Conservation (phyloP, 768 basidiomycete genomes). For the Lentinula edodes region DNA sequence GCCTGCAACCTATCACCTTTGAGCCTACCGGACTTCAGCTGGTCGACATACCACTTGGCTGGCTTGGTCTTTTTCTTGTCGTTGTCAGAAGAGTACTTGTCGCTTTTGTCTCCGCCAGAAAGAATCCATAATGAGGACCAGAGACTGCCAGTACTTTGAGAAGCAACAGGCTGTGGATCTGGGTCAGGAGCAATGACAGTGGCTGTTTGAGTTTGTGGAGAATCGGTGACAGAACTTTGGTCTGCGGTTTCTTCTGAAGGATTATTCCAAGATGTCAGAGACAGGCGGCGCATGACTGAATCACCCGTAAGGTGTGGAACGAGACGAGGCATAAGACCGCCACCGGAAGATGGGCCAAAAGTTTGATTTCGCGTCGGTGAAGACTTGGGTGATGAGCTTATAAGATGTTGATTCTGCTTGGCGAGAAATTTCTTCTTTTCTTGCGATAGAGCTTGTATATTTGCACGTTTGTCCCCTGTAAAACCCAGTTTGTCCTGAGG, state of each 20-base stretch:
- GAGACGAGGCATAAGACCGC: constrained; percentile 55
- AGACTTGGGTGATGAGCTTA: constrained; percentile 26
- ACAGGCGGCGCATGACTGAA: constrained; percentile 63
- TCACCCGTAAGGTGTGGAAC: constrained; percentile 77
- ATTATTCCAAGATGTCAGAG: constrained; percentile 50
- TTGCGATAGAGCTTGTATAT: constrained; percentile 54
- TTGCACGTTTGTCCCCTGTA: constrained; percentile 61
- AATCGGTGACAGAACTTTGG: constrained; percentile 21
- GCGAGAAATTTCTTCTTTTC: constrained; percentile 67
- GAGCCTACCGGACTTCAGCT: constrained; percentile 48
- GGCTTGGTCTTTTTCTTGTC: constrained; percentile 26
- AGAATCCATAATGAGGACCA: constrained; percentile 76
- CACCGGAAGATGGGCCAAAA: constrained; percentile 56
- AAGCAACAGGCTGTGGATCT: constrained; percentile 37
- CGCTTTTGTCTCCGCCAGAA: constrained; percentile 49
- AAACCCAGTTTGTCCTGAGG: constrained; percentile 67
- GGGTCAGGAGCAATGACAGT: constrained; percentile 15
- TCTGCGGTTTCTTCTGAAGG: constrained; percentile 27
- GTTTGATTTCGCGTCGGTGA: constrained; percentile 19
- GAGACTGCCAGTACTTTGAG: constrained; percentile 70
- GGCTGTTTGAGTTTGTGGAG: constrained; percentile 24
- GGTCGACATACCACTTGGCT: constrained; percentile 59
- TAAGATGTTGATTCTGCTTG: constrained; percentile 41
- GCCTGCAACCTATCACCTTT: constrained; percentile 62
- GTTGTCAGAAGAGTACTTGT: neutral